Evolutionary conservation across 352 stramenopile species (phyloP).

Genomic region (Phytophthora sp.): DNA sequence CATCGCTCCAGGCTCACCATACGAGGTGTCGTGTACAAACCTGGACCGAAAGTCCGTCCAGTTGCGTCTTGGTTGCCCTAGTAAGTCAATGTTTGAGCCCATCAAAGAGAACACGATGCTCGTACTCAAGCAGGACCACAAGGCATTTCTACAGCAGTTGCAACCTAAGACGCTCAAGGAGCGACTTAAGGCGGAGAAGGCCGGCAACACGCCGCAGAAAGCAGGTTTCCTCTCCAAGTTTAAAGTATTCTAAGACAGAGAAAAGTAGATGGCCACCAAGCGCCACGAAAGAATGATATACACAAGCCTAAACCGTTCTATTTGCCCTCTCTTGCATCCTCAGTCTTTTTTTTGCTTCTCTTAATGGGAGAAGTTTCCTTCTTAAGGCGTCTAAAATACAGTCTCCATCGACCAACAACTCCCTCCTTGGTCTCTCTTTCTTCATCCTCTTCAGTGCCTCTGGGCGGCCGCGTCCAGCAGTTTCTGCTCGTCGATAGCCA

Average conservation of each 20-base stretch:
- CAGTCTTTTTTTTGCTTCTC: not conserved
- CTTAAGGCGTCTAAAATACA: conserved; percentile 37
- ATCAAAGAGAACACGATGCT: conserved; percentile 89
- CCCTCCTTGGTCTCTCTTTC: no score
- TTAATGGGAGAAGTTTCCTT: not conserved
- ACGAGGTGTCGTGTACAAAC: conserved; percentile 85
- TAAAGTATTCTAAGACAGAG: conserved; percentile 54
- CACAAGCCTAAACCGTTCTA: conserved; percentile 31
- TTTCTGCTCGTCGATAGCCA: conserved; percentile 53
- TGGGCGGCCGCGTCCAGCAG: conserved; percentile 35
- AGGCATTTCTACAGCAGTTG: conserved; percentile 74
- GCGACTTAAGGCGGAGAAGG: conserved; percentile 69
- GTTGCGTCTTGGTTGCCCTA: conserved; percentile 78
- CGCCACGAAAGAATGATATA: conserved; percentile 14
- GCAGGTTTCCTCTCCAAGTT: conserved; percentile 78
- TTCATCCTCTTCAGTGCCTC: conserved; percentile 17
- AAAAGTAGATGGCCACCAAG: conserved; percentile 5
- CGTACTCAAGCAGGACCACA: conserved; percentile 86
- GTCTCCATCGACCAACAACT: no score
- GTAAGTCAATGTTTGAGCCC: conserved; percentile 83
- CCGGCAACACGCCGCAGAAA: conserved; percentile 45
- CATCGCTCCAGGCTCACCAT: conserved; percentile 75
- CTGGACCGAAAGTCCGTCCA: conserved; percentile 84
- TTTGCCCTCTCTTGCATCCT: conserved; percentile 9
- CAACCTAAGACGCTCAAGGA: conserved; percentile 81